Conservation (phyloP, 805 yeast genomes). For the Wickerhamomyces alni region DNA sequence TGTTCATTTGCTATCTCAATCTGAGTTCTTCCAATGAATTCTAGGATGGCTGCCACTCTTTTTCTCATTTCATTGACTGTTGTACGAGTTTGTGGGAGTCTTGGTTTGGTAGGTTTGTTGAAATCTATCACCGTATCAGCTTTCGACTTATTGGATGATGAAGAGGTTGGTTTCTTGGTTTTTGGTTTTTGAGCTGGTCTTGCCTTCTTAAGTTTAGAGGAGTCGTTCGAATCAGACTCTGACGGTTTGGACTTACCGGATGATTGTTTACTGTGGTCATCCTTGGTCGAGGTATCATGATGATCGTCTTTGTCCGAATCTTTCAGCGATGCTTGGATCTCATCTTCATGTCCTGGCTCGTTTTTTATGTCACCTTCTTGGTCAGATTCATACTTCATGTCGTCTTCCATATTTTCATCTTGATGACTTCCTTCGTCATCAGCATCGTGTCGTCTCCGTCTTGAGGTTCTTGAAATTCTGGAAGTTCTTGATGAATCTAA, state of each 20-base stretch:
- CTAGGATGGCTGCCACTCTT: slow-evolving; percentile 84
- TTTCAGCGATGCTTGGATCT: slow-evolving; percentile 4
- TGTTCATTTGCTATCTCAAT: slow-evolving; percentile 74
- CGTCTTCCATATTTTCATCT: neutral
- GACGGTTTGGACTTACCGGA: slow-evolving; percentile 7
- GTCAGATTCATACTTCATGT: neutral
- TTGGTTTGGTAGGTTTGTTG: slow-evolving; percentile 74
- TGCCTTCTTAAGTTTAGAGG: slow-evolving; percentile 16
- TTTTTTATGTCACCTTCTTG: slow-evolving; percentile 3
- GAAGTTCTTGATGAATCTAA: slow-evolving; percentile 1
- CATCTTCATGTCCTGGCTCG: slow-evolving; percentile 4
- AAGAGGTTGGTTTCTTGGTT: neutral
- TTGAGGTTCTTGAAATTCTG: slow-evolving; percentile 1
- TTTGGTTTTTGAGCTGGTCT: slow-evolving; percentile 8
- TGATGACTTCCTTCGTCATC: neutral
- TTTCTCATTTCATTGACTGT: slow-evolving; percentile 80
- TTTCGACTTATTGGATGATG: slow-evolving; percentile 1
- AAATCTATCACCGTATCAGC: slow-evolving; percentile 37
- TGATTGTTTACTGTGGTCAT: neutral
- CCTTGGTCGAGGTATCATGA: neutral
- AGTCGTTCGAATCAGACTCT: slow-evolving; percentile 17
- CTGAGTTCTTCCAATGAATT: slow-evolving; percentile 85
- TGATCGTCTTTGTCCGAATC: neutral
- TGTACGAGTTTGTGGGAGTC: slow-evolving; percentile 71
- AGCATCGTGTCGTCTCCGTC: slow-evolving; percentile 1